Base-by-base conservation (phyloP, 192 early-diverging fungal species). In the Coemansia sp. region DNA sequence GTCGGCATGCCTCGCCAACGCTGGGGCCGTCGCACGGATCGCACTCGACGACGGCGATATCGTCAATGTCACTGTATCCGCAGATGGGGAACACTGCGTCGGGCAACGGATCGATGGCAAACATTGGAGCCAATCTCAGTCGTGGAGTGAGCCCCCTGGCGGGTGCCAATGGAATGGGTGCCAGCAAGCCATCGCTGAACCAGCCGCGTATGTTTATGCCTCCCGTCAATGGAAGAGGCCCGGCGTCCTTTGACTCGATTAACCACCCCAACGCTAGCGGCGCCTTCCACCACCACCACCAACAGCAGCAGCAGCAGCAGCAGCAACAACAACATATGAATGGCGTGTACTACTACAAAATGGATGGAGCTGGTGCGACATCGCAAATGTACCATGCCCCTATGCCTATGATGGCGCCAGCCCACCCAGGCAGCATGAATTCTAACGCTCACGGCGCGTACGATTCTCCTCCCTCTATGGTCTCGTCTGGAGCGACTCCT, bases 1-100 rank as follows among this genome's bases (percentile, higher is more conserved):
- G 80, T 47, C 80, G 72, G 61, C 80, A 82, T 38, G 75, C 75
- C 26, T 82, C 80, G 63, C 80, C 80, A 9, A 82, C 72, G 19
- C 75, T 82, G 30, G 80, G 75, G 17, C 80, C 80, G 14, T 69
- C 74, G 42, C 68, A 69, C 30, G 70, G 70, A 23, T 52, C 69
- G 16, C 78, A 81, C 55, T 40, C 78, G 43, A 52, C 63, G 13
- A 50, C 73, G 46, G 63, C 73, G 17, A 50, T 75, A n/a, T 66
- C 78, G 46, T 65, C 73, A 38, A 67, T 76, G 73, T 66, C 69
- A 33, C 64, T 80, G 50, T 80, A 80, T 32, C 64, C 78, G 57
- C 73, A 66, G 52, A 46, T 68, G 35, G 50, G 49, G 9, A 43
- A 32, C 21, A 32, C 63, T 13, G 57, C 35, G 8, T 64, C 74